Evolutionary conservation across 805 yeast genomes (phyloP).

Genomic region (Metschnikowia aberdeeniae): DNA sequence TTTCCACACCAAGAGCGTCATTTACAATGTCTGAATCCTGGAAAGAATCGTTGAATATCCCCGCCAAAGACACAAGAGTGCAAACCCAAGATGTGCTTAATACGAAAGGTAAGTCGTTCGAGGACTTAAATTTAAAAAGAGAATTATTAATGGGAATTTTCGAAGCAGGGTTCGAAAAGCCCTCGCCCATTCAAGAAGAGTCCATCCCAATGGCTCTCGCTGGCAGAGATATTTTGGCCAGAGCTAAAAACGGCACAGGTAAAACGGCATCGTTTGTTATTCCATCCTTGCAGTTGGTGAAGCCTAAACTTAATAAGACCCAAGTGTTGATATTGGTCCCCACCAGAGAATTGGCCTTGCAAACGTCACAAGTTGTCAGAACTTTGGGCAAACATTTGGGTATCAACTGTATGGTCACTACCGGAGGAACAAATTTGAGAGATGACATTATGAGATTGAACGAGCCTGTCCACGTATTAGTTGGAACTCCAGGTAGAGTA

Average conservation of each 20-base stretch:
- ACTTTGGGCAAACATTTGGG: conserved; percentile 93
- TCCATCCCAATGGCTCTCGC: conserved; percentile 92
- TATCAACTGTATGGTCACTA: conserved; percentile 92
- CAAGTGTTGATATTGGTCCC: conserved; percentile 94
- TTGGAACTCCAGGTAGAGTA: conserved; percentile 98
- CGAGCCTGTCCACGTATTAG: conserved; percentile 90
- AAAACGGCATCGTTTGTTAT: conserved; percentile 97
- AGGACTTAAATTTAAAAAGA: conserved; percentile 86
- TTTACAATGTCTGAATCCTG: conserved; percentile 37
- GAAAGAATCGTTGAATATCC: conserved; percentile 72
- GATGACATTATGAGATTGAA: conserved; percentile 92
- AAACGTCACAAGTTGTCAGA: conserved; percentile 95
- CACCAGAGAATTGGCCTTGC: conserved; percentile 96
- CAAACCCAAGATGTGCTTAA: conserved; percentile 95
- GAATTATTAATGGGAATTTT: conserved; percentile 96
- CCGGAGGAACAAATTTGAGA: conserved; percentile 92
- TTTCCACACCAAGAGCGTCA: background rate
- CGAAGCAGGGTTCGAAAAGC: conserved; percentile 98
- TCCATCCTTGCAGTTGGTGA: conserved; percentile 84
- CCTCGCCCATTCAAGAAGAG: conserved; percentile 97
- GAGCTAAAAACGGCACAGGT: conserved; percentile 99
- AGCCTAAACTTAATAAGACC: conserved; percentile 77
- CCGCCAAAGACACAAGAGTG: conserved; percentile 85
- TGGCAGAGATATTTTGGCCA: conserved; percentile 92
- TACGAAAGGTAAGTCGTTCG: conserved; percentile 87